Base-by-base conservation (phyloP, 1,284 basidiomycete genomes). In the Pseudozyma hubeiensis region DNA sequence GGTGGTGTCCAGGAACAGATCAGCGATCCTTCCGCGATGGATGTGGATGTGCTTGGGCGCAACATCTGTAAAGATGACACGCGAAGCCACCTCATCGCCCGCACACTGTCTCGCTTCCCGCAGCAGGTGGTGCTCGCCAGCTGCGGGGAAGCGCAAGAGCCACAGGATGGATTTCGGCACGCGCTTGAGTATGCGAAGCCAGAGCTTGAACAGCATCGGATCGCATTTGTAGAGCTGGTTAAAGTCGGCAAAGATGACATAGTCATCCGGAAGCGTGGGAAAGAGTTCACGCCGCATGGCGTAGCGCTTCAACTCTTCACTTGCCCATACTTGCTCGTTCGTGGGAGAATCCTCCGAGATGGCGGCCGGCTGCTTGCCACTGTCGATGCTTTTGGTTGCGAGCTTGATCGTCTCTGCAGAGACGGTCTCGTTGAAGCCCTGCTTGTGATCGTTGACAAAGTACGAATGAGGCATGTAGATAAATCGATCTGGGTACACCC, bases 401-500 rank as follows among this genome's bases (percentile, higher is more conserved):
- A 56, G 30, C 37, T 50, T 33, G 43, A 61, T 64, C 24, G 50
- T 49, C 47, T 68, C 48, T 5, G 48, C 29, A n/a, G 61, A 33
- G 8, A 53, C 52, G 17, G 45, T 64, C 44, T 83, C 81, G 11
- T 77, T 67, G 75, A 87, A 88, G 33, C 87, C 87, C 56, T 90
- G 89, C 67, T 87, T 88, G 76, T 90, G 89, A 69, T 90, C 89
- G 24, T 88, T 88, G 40, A 87, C 88, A 78, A 90, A 89, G 80
- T 89, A 90, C 14, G 89, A 87, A 77, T 75, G 87, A 82, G 89
- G 88, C 85, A 89, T 88, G 58, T 82, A 77, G 52, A 64, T 75
- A 55, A 79, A 82, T 45, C 85, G 84, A 52, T 86, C 85, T 7
- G 84, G 82, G 61, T 89, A 90, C 56, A 88, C 86, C 88, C 89